Conservation (phyloP, 73 alveolate species). For the Paramecium caudatum region DNA sequence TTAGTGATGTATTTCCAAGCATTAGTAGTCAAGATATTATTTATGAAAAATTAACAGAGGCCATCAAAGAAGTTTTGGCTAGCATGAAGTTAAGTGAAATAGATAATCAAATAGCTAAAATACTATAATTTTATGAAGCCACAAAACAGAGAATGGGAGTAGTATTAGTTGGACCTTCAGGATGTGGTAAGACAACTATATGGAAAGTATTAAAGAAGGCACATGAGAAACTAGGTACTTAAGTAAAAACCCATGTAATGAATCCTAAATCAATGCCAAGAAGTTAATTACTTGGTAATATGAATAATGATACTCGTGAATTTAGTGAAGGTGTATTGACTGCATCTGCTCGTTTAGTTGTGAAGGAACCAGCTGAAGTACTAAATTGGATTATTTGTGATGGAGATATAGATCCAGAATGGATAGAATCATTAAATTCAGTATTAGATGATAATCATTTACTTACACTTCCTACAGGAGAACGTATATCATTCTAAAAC, state of each 20-base stretch:
- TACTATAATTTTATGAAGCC: constrained; percentile 99
- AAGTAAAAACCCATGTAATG: constrained; percentile 94
- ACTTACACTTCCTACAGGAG: constrained; percentile 99
- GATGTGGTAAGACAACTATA: constrained; percentile 99
- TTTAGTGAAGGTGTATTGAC: constrained; percentile 99
- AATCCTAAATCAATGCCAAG: constrained; percentile 99
- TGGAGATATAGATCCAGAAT: constrained; percentile 99
- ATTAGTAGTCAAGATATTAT: constrained; percentile 97
- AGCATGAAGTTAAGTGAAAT: constrained; percentile 93
- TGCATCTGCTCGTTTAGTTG: constrained; percentile 99
- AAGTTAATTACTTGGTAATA: constrained; percentile 98
- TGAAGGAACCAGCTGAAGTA: constrained; percentile 97
- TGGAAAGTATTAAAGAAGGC: constrained; percentile 99
- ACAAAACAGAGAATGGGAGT: constrained; percentile 99
- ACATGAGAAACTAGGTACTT: constrained; percentile 95
- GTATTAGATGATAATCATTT: constrained; percentile 99
- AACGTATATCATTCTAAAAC: constrained; percentile 98
- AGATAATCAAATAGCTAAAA: constrained; percentile 96
- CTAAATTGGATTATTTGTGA: constrained; percentile 99
- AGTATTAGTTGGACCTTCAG: constrained; percentile 99
- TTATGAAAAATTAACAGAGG: constrained; percentile 97
- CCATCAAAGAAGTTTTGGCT: constrained; percentile 93
- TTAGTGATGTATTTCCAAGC: constrained; percentile 96
- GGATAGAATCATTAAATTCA: constrained; percentile 99
- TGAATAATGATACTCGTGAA: constrained; percentile 99